Percentiles rank a stretch among this genome's conserved stretches.
Evolutionary conservation across 495 filamentous ascomycete genomes (phyloP).

Genomic region (Barbatosphaeria neglecta): DNA sequence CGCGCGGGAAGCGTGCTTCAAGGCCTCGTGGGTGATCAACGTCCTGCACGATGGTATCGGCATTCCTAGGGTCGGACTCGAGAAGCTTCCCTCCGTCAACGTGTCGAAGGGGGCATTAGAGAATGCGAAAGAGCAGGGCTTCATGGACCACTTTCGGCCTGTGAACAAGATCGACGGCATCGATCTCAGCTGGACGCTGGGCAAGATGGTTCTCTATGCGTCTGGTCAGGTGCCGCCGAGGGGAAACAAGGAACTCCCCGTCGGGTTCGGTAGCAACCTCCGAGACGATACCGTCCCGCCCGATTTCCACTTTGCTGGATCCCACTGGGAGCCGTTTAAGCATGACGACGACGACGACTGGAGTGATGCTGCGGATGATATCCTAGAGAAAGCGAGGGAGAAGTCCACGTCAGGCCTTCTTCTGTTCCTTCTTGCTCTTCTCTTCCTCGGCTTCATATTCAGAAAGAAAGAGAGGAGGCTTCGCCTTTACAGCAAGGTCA

Average conservation of each 20-base stretch:
- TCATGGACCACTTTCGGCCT: slow-evolving; percentile 79
- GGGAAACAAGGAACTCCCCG: slow-evolving; percentile 48
- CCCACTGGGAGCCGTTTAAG: slow-evolving; percentile 35
- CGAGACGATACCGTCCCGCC: slow-evolving; percentile 38
- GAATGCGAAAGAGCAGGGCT: slow-evolving; percentile 65
- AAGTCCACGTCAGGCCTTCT: slow-evolving; percentile 70
- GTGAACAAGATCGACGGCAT: slow-evolving; percentile 85
- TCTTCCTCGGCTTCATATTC: slow-evolving; percentile 49
- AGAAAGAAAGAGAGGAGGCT: slow-evolving; percentile 58
- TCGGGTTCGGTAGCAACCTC: slow-evolving; percentile 83
- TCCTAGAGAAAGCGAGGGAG: slow-evolving; percentile 51
- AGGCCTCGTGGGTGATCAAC: slow-evolving; percentile 94
- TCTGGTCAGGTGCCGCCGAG: slow-evolving; percentile 70
- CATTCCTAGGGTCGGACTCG: slow-evolving; percentile 77
- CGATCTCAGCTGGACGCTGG: slow-evolving; percentile 97
- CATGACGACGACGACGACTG: slow-evolving; percentile 52
- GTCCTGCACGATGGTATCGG: slow-evolving; percentile 93
- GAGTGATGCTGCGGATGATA: slow-evolving; percentile 46
- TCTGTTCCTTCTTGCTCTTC: slow-evolving; percentile 49
- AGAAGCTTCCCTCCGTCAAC: slow-evolving; percentile 48
- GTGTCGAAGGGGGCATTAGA: slow-evolving; percentile 62
- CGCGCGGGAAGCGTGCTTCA: slow-evolving; percentile 87
- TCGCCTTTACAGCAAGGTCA: slow-evolving; percentile 49
- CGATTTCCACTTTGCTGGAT: slow-evolving; percentile 83
- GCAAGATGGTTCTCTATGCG: slow-evolving; percentile 96